These are phyloP conservation scores for Quercus dentata DNA, from an alignment of 306 rosid genomes.

Conservation along the genomic window DNA sequence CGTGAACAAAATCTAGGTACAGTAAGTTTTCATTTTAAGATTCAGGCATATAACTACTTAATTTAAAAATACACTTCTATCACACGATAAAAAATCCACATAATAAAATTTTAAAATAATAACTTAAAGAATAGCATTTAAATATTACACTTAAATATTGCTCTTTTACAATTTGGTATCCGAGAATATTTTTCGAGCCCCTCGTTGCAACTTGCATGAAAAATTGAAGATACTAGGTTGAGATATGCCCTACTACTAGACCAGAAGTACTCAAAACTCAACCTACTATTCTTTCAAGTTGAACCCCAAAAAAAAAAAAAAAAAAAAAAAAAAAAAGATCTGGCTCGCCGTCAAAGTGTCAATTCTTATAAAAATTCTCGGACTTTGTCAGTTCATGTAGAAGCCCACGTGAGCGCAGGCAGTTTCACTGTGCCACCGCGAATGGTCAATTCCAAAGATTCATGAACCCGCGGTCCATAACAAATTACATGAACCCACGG, in stretches of 20 bases:
- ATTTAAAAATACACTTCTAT: too few relatives aligned
- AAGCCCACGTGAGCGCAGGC: constrained; percentile 17
- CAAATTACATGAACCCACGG: not conserved
- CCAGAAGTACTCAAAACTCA: too few relatives aligned
- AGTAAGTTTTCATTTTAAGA: rapidly evolving
- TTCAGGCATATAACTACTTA: rapidly evolving
- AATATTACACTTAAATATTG: rapidly evolving
- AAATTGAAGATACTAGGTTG: too few relatives aligned
- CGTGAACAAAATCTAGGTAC: rapidly evolving
- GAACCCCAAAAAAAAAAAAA: not conserved
- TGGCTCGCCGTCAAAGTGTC: not conserved
- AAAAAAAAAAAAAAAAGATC: not conserved
- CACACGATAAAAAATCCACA: too few relatives aligned
- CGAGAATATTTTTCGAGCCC: too few relatives aligned
- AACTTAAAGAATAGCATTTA: rapidly evolving
- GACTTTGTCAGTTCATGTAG: not conserved
- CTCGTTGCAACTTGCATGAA: too few relatives aligned
- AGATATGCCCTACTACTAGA: too few relatives aligned
- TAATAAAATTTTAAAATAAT: rapidly evolving
- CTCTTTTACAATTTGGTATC: rapidly evolving
- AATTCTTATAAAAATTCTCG: not conserved
- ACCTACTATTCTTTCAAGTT: not conserved
- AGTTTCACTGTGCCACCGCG: not conserved
- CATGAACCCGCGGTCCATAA: constrained; percentile 5
- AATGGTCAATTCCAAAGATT: not conserved